phyloP scores from a whole-genome alignment of 2,329 filamentous ascomycete species.

The Alternaria viburni region DNA sequence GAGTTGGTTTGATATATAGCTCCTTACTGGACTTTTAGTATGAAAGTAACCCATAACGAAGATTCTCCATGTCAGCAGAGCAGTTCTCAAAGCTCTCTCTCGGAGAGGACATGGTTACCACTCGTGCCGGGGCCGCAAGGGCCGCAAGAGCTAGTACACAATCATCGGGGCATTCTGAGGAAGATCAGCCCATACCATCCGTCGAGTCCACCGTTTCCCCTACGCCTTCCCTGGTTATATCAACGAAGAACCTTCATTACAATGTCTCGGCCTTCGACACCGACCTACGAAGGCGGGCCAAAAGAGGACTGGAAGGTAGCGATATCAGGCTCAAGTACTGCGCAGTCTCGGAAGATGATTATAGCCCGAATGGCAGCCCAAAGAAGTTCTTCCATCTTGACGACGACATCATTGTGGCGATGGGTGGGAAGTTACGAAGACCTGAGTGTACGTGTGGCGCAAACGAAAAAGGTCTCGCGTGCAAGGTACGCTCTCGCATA shows the following conservation, averaged over 20 bases:
- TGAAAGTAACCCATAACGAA: slow-evolving; percentile 19
- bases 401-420: slow-evolving; percentile 44
- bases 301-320: slow-evolving; percentile 41
- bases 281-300: slow-evolving; percentile 39
- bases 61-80: slow-evolving; percentile 45
- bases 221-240: slow-evolving; percentile 42
- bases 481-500: slow-evolving; percentile 35
- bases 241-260: slow-evolving; percentile 43
- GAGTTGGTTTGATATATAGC: slow-evolving; percentile 42
- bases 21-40: slow-evolving; percentile 15
- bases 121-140: slow-evolving; percentile 44
- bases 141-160: slow-evolving; percentile 28
- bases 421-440: slow-evolving; percentile 32
- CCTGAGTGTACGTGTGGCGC: slow-evolving; percentile 46
- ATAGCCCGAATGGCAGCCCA: slow-evolving; percentile 18
- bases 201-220: slow-evolving; percentile 33
- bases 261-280: slow-evolving; percentile 41
- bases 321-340: slow-evolving; percentile 47
- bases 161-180: slow-evolving; percentile 24
- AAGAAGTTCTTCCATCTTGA: slow-evolving; percentile 45
- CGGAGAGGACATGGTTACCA: slow-evolving; percentile 47
- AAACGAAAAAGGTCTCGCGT: slow-evolving; percentile 41
- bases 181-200: slow-evolving; percentile 30
- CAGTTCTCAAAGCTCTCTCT: slow-evolving; percentile 46
- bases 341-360: slow-evolving; percentile 28